These are phyloP conservation scores for Rhizopogon roseolus DNA, from an alignment of 768 basidiomycete genomes.

Conservation along the genomic window DNA sequence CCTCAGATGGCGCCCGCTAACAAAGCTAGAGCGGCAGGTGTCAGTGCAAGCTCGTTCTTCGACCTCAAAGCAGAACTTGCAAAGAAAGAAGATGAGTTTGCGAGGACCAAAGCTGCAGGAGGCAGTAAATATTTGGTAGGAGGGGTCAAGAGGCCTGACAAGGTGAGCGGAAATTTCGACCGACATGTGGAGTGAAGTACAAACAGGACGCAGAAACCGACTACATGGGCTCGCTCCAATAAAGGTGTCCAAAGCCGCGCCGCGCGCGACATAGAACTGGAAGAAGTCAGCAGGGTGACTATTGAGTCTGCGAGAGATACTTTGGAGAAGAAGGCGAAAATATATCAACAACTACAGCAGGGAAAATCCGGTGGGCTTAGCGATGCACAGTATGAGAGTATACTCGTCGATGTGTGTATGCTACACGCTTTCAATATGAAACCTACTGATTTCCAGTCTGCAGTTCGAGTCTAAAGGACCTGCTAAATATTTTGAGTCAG, in stretches of 20 bases:
- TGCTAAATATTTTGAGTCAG: slow-evolving; percentile 51
- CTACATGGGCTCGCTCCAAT: slow-evolving; percentile 72
- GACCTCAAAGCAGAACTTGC: slow-evolving; percentile 65
- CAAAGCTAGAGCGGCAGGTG: slow-evolving; percentile 61
- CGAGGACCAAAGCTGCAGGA: slow-evolving; percentile 61
- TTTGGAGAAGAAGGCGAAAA: slow-evolving; percentile 72
- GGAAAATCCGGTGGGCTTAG: slow-evolving; percentile 76
- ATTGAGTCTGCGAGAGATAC: slow-evolving; percentile 67
- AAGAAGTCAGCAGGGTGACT: slow-evolving; percentile 63
- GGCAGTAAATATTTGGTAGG: slow-evolving; percentile 46
- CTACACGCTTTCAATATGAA: background rate
- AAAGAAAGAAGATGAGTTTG: slow-evolving; percentile 51
- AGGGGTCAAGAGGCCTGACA: slow-evolving; percentile 62
- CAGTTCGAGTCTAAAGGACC: slow-evolving; percentile 64
- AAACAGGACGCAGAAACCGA: slow-evolving; percentile 53
- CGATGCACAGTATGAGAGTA: slow-evolving; percentile 65
- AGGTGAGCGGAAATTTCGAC: slow-evolving; percentile 38
- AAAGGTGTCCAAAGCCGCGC: slow-evolving; percentile 66
- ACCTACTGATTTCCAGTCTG: background rate
- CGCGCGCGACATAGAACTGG: slow-evolving; percentile 64
- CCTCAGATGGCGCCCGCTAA: slow-evolving; percentile 41
- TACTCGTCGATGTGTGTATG: slow-evolving; percentile 72
- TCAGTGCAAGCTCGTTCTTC: slow-evolving; percentile 74
- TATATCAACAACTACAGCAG: slow-evolving; percentile 73
- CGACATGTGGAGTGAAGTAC: background rate